Percentiles rank a stretch among this genome's conserved stretches.
phyloP scores from a whole-genome alignment of 345 rosid genomes.

The Euphorbia lathyris region DNA sequence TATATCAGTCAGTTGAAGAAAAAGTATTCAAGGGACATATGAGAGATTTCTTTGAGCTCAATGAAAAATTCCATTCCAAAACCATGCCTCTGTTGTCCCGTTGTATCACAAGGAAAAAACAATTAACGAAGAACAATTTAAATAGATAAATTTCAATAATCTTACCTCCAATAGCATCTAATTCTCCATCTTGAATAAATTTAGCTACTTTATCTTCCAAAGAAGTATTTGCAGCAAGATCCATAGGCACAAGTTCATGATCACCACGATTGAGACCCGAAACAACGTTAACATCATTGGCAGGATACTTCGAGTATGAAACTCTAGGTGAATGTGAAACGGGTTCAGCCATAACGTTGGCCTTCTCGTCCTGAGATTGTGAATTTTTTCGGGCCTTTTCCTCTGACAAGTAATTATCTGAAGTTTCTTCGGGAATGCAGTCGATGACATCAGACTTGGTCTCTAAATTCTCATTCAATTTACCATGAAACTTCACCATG shows the following conservation, averaged over 20 bases:
- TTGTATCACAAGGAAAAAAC: background rate
- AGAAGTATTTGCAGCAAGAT: constrained; percentile 32
- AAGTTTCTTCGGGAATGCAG: constrained; percentile 24
- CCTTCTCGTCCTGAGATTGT: constrained; percentile 29
- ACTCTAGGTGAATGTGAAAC: constrained; percentile 10
- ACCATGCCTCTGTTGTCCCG: background rate
- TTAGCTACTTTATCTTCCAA: constrained; percentile 56
- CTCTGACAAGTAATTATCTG: constrained; percentile 18
- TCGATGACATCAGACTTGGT: constrained; percentile 14
- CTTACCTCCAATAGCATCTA: constrained; percentile 63
- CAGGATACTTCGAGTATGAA: constrained; percentile 2
- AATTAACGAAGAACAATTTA: background rate
- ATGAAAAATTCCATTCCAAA: background rate
- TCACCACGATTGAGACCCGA: constrained; percentile 19
- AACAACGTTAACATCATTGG: constrained; percentile 1
- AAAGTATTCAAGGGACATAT: background rate
- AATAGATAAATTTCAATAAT: background rate
- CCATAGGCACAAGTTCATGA: constrained; percentile 19
- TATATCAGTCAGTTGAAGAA: background rate
- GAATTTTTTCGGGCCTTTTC: constrained; percentile 10
- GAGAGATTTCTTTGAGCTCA: background rate
- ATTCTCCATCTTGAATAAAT: constrained; percentile 63
- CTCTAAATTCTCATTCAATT: constrained; percentile 24
- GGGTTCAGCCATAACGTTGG: constrained; percentile 18
- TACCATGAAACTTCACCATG: constrained; percentile 13